Evolutionary conservation across 176 grass and related monocot genomes (phyloP).

Genomic region (Oryza longistaminata): DNA sequence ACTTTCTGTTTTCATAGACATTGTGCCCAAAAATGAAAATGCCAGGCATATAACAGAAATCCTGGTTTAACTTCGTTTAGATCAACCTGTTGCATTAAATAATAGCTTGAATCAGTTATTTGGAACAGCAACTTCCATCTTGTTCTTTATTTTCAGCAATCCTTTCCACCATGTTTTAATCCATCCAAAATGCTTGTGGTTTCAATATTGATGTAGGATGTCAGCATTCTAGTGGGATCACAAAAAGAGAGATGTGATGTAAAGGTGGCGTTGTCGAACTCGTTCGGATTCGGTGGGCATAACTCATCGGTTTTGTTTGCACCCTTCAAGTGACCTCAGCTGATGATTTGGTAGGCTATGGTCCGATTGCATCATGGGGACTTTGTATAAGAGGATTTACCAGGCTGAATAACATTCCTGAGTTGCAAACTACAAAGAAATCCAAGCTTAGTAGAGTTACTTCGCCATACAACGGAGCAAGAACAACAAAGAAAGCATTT

Average conservation of each 20-base stretch:
- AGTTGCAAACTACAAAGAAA: conserved; percentile 39
- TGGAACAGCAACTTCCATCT: background rate
- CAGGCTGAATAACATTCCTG: conserved; percentile 15
- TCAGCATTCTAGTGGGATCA: conserved; percentile 67
- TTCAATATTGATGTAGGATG: conserved; percentile 63
- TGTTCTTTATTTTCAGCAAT: background rate
- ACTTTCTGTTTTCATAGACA: background rate
- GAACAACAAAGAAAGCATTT: conserved; percentile 27
- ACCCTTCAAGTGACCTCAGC: conserved; percentile 57
- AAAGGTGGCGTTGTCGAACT: conserved; percentile 89
- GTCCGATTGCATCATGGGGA: background rate
- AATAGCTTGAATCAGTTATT: background rate
- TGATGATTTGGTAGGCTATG: conserved; percentile 37
- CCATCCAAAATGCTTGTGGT: conserved; percentile 13
- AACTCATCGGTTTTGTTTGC: conserved; percentile 97
- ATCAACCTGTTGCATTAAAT: background rate
- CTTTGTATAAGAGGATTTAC: conserved; percentile 16
- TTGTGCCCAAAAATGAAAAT: background rate
- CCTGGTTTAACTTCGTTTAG: background rate
- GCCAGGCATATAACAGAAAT: background rate
- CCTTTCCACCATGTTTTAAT: background rate
- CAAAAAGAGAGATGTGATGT: conserved; percentile 89
- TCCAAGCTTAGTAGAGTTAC: conserved; percentile 46
- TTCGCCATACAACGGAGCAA: conserved; percentile 33
- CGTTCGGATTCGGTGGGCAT: conserved; percentile 95